Base-by-base conservation (phyloP, 2,329 filamentous ascomycete genomes). In the Pseudogymnoascus sp. region DNA sequence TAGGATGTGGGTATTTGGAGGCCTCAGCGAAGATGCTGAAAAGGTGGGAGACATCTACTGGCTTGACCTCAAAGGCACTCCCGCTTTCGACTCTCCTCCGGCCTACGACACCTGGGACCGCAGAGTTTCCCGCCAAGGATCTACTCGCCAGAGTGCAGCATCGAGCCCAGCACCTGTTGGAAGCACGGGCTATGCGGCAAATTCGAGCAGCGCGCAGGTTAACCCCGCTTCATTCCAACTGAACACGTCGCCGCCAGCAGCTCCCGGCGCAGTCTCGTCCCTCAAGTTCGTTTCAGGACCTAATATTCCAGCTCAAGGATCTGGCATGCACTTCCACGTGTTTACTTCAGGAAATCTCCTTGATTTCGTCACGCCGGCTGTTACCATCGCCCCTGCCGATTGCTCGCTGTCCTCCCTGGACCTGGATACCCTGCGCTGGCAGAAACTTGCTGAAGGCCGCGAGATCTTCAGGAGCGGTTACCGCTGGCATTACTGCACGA, bases 401-500 rank as follows among this genome's bases (percentile, higher is more conserved):
- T 97, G 93, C 68, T 96, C 93, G 18, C 76, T 99, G 21, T 96
- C 92, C 0, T 90, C 92, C 3, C 79, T 99, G 25, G 95, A 99
- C 70, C 80, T 99, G 10, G 89, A 89, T 64, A 89, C 90, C 0
- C 78, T 97, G 60, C 88, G 93, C 59, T 99, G 95, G 95, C 92
- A 96, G 75, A 96, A 93, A 73, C 81, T 99, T 16, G 95, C 93
- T 1, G 93, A 97, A 71, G 95, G 95, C 3, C 89, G 91, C 60
- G 95, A 99, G 73, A 88, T 99, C 36, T 99, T 97, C 77, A 90
- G 90, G 69, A 81, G 87, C 0, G 91, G 89, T n/a, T 97, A 95
- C 74, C 86, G 93, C 65, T 99, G 95, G 95, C 93, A 97, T 75
- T 99, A 99, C 73, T 97, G 95, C 74, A 96, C 92, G 2, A 89